Conservation (phyloP, 2,329 filamentous ascomycete species). For the Colletotrichum brevisporum region DNA sequence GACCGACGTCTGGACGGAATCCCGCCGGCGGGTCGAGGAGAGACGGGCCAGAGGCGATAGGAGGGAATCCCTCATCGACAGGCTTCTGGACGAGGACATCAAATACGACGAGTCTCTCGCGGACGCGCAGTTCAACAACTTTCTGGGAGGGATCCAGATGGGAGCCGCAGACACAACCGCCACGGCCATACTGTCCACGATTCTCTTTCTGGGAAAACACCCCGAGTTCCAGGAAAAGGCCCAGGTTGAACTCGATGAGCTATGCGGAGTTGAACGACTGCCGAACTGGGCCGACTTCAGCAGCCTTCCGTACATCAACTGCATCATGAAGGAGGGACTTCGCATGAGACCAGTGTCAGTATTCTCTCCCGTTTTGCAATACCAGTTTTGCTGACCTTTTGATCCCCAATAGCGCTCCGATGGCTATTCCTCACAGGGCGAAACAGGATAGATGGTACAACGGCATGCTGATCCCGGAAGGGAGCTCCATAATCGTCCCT, state of each 20-base stretch:
- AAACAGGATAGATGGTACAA: slow-evolving; percentile 55
- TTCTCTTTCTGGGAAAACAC: slow-evolving; percentile 59
- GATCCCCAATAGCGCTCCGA: background rate
- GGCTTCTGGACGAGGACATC: slow-evolving; percentile 55
- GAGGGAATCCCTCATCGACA: slow-evolving; percentile 55
- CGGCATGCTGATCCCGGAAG: slow-evolving; percentile 57
- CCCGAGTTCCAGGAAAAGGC: slow-evolving; percentile 56
- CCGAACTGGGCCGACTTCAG: slow-evolving; percentile 55
- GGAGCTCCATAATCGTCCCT: slow-evolving; percentile 53
- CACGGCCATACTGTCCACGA: slow-evolving; percentile 52
- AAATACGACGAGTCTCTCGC: slow-evolving; percentile 45
- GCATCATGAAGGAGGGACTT: slow-evolving; percentile 57
- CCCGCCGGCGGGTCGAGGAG: slow-evolving; percentile 50
- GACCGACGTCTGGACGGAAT: slow-evolving; percentile 56
- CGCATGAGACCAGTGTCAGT: slow-evolving; percentile 56
- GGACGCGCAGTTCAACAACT: slow-evolving; percentile 52
- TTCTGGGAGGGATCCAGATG: slow-evolving; percentile 52
- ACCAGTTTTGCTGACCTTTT: background rate
- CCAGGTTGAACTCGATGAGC: slow-evolving; percentile 55
- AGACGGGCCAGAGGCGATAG: slow-evolving; percentile 47
- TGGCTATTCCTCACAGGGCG: background rate
- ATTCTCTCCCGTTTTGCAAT: background rate
- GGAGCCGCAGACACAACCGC: slow-evolving; percentile 55
- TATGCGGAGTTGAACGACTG: slow-evolving; percentile 52
- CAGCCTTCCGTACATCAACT: slow-evolving; percentile 57